Conservation (phyloP, 345 rosid species). For the Murraya koenigii region DNA sequence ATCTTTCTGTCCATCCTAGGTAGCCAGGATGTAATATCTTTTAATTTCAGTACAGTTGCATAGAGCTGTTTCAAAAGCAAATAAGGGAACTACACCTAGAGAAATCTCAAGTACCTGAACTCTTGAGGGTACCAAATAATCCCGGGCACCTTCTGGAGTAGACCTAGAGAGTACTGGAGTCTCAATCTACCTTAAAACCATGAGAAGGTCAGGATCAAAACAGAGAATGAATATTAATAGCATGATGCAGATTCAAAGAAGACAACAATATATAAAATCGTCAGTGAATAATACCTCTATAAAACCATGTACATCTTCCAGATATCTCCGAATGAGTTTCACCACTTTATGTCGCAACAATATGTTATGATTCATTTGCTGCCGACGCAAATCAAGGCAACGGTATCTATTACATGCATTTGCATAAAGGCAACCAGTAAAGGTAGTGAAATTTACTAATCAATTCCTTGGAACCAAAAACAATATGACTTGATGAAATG, state of each 20-base stretch:
- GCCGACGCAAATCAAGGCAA: constrained; percentile 90
- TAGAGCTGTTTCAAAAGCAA: neutral
- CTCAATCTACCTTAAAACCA: constrained; percentile 79
- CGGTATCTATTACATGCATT: constrained; percentile 53
- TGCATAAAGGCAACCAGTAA: neutral
- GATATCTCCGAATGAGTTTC: constrained; percentile 78
- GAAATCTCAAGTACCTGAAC: constrained; percentile 64
- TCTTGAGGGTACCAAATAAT: constrained; percentile 95
- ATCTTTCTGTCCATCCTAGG: neutral
- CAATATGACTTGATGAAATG: neutral
- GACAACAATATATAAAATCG: neutral
- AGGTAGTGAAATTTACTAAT: neutral
- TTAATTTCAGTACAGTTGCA: neutral
- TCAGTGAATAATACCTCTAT: constrained; percentile 57
- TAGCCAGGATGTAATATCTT: neutral
- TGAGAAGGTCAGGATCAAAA: constrained; percentile 43
- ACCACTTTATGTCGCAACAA: constrained; percentile 83
- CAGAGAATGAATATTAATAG: constrained; percentile 2
- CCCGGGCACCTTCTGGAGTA: constrained; percentile 98
- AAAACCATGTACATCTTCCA: constrained; percentile 86
- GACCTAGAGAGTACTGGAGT: constrained; percentile 95
- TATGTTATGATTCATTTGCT: constrained; percentile 77
- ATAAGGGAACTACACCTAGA: neutral
- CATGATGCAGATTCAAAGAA: neutral
- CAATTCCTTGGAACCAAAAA: neutral